Evolutionary conservation across 371 early-diverging fungal genomes (phyloP).

Genomic region (Massospora cicadina): DNA sequence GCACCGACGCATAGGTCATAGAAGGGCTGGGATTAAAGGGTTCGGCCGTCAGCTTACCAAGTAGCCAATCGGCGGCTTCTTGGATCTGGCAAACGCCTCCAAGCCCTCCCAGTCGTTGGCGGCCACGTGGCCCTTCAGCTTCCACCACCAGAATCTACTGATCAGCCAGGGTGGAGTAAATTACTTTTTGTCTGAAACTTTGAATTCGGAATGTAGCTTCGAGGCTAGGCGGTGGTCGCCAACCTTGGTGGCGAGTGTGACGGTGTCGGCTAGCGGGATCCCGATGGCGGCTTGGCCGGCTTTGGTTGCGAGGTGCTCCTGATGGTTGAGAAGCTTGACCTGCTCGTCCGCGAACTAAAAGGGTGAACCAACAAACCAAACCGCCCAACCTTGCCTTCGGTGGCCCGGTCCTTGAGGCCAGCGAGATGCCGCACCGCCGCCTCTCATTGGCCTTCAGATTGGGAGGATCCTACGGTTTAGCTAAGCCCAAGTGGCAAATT

Average conservation of each 20-base stretch:
- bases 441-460: background rate
- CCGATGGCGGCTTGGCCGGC: slow-evolving; percentile 43
- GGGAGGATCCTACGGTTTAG: slow-evolving; percentile 17
- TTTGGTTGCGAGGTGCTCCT: slow-evolving; percentile 53
- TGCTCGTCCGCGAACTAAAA: slow-evolving; percentile 12
- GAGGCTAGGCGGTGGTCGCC: slow-evolving; percentile 52
- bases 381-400: background rate
- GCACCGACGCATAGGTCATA: slow-evolving; percentile 66
- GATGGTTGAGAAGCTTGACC: slow-evolving; percentile 42
- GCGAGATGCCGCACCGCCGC: background rate
- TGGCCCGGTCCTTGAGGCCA: background rate
- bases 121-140: slow-evolving; percentile 63
- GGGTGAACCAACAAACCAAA: background rate
- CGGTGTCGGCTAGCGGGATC: slow-evolving; percentile 64
- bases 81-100: slow-evolving; percentile 57
- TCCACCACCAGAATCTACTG: slow-evolving; percentile 63
- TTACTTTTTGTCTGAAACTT: slow-evolving; percentile 70
- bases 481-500: slow-evolving; percentile 6
- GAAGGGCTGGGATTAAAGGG: slow-evolving; percentile 35
- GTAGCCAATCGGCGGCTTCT: slow-evolving; percentile 70
- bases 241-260: slow-evolving; percentile 52
- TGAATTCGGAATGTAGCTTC: slow-evolving; percentile 65
- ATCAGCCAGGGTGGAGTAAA: background rate
- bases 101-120: slow-evolving; percentile 73
- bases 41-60: slow-evolving; percentile 19